Evolutionary conservation across 768 basidiomycete genomes (phyloP).

Genomic region (Auriscalpium orientale): DNA sequence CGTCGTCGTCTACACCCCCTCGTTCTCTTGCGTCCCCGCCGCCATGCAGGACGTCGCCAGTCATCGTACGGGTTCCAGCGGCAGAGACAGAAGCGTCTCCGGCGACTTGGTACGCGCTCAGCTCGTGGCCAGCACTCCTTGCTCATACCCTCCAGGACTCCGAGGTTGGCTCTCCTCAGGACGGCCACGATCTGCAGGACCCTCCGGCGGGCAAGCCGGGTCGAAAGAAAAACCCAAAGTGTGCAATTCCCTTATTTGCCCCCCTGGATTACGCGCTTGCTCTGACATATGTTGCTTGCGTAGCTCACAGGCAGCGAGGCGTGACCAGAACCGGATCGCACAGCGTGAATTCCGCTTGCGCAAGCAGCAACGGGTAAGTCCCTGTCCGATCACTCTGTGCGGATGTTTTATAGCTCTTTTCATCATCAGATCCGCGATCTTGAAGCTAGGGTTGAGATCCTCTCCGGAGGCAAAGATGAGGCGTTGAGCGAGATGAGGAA

Average conservation of each 20-base stretch:
- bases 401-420: neutral
- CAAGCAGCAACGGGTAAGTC: constrained; percentile 75
- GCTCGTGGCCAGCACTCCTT: constrained; percentile 5
- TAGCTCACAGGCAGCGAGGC: constrained; percentile 81
- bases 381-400: neutral
- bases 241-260: constrained; percentile 18
- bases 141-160: constrained; percentile 40
- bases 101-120: constrained; percentile 45
- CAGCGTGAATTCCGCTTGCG: constrained; percentile 88
- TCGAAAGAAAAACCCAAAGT: constrained; percentile 89
- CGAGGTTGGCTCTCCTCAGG: constrained; percentile 49
- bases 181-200: constrained; percentile 14
- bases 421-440: constrained; percentile 77
- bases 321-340: constrained; percentile 88
- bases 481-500: constrained; percentile 76
- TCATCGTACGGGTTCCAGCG: neutral
- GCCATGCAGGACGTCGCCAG: neutral
- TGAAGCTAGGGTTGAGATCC: constrained; percentile 89
- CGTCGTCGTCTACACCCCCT: neutral
- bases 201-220: constrained; percentile 47
- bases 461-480: constrained; percentile 90
- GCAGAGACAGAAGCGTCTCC: constrained; percentile 60
- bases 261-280: constrained; percentile 23
- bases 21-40: neutral
- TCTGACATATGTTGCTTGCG: constrained; percentile 8